Evolutionary conservation across 495 filamentous ascomycete species (phyloP), one percentile per base, ranked within the genome.

Genomic region (Margaritispora aquatica): DNA sequence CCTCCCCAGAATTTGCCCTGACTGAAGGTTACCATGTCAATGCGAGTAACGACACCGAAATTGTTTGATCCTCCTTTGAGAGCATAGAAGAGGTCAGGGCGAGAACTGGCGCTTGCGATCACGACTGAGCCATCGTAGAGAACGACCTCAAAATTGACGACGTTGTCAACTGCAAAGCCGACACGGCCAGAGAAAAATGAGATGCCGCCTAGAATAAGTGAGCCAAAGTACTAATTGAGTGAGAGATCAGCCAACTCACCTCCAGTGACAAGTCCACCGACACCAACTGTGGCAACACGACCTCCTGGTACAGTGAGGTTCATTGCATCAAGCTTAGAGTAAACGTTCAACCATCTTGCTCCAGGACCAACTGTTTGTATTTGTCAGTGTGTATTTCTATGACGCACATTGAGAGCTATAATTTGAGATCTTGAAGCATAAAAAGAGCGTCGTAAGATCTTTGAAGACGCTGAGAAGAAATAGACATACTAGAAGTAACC

Each of bases 11-110:
- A n/a, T 46, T 46, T 17, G 31, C 58, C 58, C 21, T 47, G 51
- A 19, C 29, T 17, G 26, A 60, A 60, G 15, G 58, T 48, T 24
- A 29, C n/a, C 0, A 64, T 53, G 41, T 80, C 74, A 44, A 77
- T 78, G n/a, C 73, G 72, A 2, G 82, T 84, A 2, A 84, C 76
- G 26, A 84, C 73, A 1, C 80, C 81, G 58, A 80, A 81, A 64
- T 84, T 83, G 62, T 69, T 76, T 2, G 66, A 48, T 17, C 82
- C 80, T 5, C 81, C 82, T 58, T 84, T 84, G 1, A 84, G 72
- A 7, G 80, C 80, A 51, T 63, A 65, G 66, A 70, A 83, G 8
- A 85, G 66, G 50, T 86, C 82, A 0, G 71, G 4, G 41, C 79
- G 70, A 0, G 62, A 61, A 0, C 57, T 64, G 1, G 60, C 58